Conservation (phyloP, 2,329 filamentous ascomycete species). For the Fusarium goolgardi region DNA sequence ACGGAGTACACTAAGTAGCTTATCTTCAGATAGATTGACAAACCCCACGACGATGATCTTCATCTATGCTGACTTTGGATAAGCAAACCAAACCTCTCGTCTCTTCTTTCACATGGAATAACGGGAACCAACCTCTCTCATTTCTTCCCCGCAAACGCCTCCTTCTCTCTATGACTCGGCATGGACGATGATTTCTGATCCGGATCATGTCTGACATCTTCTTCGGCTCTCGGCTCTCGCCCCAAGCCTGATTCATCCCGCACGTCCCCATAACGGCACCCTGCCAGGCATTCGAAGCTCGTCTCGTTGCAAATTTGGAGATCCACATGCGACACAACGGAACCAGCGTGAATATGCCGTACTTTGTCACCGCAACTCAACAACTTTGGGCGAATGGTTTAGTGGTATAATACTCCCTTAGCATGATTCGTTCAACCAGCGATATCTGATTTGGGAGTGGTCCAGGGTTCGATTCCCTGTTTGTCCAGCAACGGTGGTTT, state of each 20-base stretch:
- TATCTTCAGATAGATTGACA: slow-evolving; percentile 1
- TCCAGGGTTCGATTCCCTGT: slow-evolving; percentile 30
- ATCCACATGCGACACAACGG: neutral
- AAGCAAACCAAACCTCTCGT: slow-evolving; percentile 18
- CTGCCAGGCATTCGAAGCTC: neutral
- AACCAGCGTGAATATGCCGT: slow-evolving; percentile 13
- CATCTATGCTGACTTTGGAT: neutral
- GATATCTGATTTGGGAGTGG: slow-evolving; percentile 21
- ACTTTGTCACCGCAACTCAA: neutral
- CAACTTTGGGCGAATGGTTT: slow-evolving; percentile 46
- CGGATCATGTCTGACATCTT: neutral
- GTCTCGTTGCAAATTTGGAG: neutral
- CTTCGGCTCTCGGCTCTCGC: neutral
- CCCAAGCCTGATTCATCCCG: neutral
- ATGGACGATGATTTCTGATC: neutral
- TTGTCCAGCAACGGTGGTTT: slow-evolving; percentile 36
- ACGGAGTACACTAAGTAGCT: neutral
- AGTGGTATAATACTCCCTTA: slow-evolving; percentile 46
- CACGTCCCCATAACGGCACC: neutral
- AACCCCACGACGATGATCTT: slow-evolving; percentile 10
- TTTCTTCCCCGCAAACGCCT: neutral
- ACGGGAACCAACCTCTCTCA: slow-evolving; percentile 6
- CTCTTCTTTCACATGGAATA: slow-evolving; percentile 30
- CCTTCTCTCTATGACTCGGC: neutral
- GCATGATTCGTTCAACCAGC: no score